phyloP scores from a whole-genome alignment of 768 basidiomycete genomes.

The Dictyophora rubrovolvata region DNA sequence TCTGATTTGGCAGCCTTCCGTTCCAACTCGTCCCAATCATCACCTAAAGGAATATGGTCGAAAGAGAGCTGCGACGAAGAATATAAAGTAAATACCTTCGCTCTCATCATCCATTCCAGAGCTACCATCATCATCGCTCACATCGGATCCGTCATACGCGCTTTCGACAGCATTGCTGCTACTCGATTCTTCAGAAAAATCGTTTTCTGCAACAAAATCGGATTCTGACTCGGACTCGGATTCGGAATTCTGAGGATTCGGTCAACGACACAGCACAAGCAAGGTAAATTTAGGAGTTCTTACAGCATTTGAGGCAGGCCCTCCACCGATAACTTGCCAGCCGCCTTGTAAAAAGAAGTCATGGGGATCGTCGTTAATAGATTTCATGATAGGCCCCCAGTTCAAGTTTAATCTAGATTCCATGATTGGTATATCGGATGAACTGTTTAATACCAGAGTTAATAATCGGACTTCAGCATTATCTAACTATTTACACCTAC shows the following conservation, averaged over 20 bases:
- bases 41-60: conserved; percentile 38
- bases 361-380: conserved; percentile 89
- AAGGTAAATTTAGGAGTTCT: conserved; percentile 15
- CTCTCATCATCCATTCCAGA: conserved; percentile 48
- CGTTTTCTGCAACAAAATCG: conserved; percentile 47
- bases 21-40: conserved; percentile 96
- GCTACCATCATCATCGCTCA: conserved; percentile 47
- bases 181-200: conserved; percentile 29
- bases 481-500: conserved; percentile 38
- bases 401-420: conserved; percentile 97
- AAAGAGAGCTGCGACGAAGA: background rate
- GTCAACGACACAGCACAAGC: background rate
- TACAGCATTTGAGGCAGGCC: conserved; percentile 54
- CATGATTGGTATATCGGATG: conserved; percentile 91
- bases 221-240: conserved; percentile 59
- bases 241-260: conserved; percentile 33
- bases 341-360: conserved; percentile 97
- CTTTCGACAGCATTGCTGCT: conserved; percentile 43
- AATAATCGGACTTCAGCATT: conserved; percentile 7
- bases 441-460: conserved; percentile 43
- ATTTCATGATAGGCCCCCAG: conserved; percentile 98
- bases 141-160: conserved; percentile 43
- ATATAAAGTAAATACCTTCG: conserved; percentile 34
- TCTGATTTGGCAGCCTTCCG: conserved; percentile 78
- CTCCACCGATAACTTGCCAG: conserved; percentile 81